phyloP scores from a whole-genome alignment of 441 rosid genomes.

The Croton setiger region DNA sequence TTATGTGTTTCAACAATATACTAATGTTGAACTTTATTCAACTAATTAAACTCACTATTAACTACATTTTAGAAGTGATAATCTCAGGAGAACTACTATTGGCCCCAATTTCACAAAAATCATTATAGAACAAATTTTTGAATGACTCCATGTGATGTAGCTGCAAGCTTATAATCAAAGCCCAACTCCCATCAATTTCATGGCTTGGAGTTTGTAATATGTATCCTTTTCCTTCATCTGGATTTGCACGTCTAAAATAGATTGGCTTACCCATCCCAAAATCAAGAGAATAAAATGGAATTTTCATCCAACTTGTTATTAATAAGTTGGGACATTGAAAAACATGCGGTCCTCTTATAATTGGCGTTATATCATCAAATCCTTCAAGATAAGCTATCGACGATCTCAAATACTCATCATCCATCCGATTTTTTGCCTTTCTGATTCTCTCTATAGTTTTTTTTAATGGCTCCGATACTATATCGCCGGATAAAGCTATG shows the following conservation, averaged over 20 bases:
- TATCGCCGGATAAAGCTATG: slow-evolving; percentile 17
- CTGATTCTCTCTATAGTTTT: slow-evolving; percentile 25
- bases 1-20: no score
- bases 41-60: no score
- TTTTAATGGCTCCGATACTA: slow-evolving; percentile 21
- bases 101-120: no score
- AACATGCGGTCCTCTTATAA: slow-evolving; percentile 3
- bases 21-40: no score
- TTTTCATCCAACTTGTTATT: slow-evolving; percentile 15
- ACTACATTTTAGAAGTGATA: no score
- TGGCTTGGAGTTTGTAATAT: slow-evolving; percentile 15
- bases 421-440: slow-evolving; percentile 20
- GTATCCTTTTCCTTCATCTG: slow-evolving; percentile 24
- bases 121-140: background rate
- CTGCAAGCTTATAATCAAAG: no score
- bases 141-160: no score
- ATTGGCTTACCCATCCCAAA: slow-evolving; percentile 41
- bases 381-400: slow-evolving; percentile 31
- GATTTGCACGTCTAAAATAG: slow-evolving; percentile 16
- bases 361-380: slow-evolving; percentile 4
- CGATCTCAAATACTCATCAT: slow-evolving; percentile 34
- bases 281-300: slow-evolving; percentile 32
- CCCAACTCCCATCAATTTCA: slow-evolving; percentile 17
- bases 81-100: no score
- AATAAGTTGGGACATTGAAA: slow-evolving; percentile 28